Percentiles rank a stretch among this genome's conserved stretches.
phyloP scores from a whole-genome alignment of 441 rosid genomes.

The Gossypium gossypioides region DNA sequence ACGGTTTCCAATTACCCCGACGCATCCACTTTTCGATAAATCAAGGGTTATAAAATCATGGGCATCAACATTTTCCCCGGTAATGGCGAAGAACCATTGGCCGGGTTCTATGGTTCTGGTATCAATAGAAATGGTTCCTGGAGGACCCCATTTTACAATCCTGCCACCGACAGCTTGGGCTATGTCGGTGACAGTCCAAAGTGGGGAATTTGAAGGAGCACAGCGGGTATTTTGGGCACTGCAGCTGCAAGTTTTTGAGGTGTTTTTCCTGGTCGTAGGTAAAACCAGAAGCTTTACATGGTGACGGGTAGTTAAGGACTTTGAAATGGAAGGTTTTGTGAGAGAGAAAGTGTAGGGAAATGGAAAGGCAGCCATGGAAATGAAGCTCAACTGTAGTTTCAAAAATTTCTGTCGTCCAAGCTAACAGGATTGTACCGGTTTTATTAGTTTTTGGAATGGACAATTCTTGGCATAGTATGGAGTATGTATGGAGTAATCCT shows the following conservation, averaged over 20 bases:
- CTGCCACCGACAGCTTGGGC: slow-evolving; percentile 24
- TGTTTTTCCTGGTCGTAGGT: background rate
- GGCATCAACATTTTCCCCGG: slow-evolving; percentile 20
- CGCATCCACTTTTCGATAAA: slow-evolving; percentile 18
- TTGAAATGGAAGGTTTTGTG: background rate
- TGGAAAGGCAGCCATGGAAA: background rate
- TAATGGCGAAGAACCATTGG: slow-evolving; percentile 28
- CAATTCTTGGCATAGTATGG: no score
- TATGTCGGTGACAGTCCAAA: slow-evolving; percentile 22
- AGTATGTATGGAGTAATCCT: no score
- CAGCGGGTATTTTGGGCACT: background rate
- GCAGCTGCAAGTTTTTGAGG: background rate
- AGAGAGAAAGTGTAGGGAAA: background rate
- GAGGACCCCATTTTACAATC: slow-evolving; percentile 26
- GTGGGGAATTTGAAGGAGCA: slow-evolving; percentile 6
- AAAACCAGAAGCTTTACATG: slow-evolving; percentile 1
- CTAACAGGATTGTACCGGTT: background rate
- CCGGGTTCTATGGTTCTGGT: slow-evolving; percentile 24
- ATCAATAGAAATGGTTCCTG: slow-evolving; percentile 24
- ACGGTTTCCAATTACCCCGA: slow-evolving; percentile 26
- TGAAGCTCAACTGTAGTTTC: background rate
- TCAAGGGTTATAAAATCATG: slow-evolving; percentile 25
- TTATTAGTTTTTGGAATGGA: background rate
- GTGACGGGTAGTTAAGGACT: background rate
- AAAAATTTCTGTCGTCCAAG: background rate